A percentile compares a stretch with the other conserved stretches of the same genome.
These are phyloP conservation scores for Trichoderma atrobrunneum DNA, from an alignment of 2,329 filamentous ascomycete genomes.

Conservation along the genomic window DNA sequence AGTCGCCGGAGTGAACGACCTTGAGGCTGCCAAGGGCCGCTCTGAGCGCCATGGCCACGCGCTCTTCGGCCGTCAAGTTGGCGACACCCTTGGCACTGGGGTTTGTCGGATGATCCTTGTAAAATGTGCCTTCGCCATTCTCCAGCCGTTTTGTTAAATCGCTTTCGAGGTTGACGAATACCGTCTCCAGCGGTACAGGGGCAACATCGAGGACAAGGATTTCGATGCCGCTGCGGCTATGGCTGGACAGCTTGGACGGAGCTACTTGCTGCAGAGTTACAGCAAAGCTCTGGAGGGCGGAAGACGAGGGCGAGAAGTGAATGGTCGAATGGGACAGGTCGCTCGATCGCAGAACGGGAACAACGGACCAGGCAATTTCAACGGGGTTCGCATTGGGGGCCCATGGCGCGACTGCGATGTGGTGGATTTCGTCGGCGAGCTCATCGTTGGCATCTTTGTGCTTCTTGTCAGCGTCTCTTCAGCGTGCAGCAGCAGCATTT, in stretches of 20 bases:
- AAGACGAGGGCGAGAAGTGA: constrained; percentile 70
- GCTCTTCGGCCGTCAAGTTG: constrained; percentile 49
- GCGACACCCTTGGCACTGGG: constrained; percentile 38
- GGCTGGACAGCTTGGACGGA: constrained; percentile 70
- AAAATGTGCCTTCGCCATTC: constrained; percentile 79
- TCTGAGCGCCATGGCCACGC: constrained; percentile 65
- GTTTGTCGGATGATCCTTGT: constrained; percentile 54
- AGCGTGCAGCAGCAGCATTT: neutral
- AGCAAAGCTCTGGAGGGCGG: constrained; percentile 75
- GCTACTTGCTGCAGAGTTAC: constrained; percentile 69
- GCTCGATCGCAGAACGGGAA: constrained; percentile 67
- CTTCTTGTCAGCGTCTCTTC: neutral
- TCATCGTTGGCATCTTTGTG: constrained; percentile 35
- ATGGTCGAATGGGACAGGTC: constrained; percentile 73
- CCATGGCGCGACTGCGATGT: constrained; percentile 75
- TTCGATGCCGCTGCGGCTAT: constrained; percentile 76
- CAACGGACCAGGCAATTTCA: constrained; percentile 76
- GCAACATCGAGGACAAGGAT: constrained; percentile 78
- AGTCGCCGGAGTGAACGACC: constrained; percentile 80
- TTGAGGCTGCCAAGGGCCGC: constrained; percentile 69
- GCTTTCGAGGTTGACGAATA: constrained; percentile 83
- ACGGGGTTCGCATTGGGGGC: constrained; percentile 56
- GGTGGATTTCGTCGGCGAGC: constrained; percentile 44
- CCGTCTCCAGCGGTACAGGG: constrained; percentile 75
- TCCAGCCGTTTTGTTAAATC: constrained; percentile 77